Conservation (phyloP, 495 filamentous ascomycete genomes). For the Lepraria neglecta region DNA sequence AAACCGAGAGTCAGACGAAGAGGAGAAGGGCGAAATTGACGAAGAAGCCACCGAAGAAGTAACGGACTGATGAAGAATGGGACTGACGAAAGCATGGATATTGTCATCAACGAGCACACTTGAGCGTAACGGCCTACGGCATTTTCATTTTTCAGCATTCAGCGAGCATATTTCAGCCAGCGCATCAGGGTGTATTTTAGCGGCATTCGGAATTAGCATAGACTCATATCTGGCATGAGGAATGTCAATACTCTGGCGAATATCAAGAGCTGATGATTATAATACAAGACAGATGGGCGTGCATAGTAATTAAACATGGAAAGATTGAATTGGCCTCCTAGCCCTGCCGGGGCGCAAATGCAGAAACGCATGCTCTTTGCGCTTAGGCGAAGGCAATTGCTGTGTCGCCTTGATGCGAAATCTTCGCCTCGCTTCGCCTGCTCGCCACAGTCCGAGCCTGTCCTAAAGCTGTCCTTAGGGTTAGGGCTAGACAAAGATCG, state of each 20-base stretch:
- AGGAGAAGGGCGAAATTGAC: constrained; percentile 8
- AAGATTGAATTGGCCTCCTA: no score
- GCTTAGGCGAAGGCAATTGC: no score
- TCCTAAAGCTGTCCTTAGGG: not conserved
- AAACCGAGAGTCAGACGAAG: constrained; percentile 7
- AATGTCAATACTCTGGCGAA: no score
- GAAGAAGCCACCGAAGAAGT: constrained; percentile 16
- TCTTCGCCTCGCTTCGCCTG: no score
- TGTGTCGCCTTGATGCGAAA: no score
- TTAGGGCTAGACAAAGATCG: not conserved
- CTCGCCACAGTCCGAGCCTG: not conserved
- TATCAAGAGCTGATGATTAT: no score
- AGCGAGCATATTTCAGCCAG: not conserved
- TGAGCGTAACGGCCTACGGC: not conserved
- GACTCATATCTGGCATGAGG: no score
- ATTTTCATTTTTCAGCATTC: not conserved
- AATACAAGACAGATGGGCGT: no score
- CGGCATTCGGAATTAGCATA: not conserved
- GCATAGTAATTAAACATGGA: no score
- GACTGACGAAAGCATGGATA: not conserved
- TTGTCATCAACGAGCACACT: constrained; percentile 1
- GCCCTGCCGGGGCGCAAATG: no score
- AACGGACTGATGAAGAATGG: not conserved
- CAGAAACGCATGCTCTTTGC: no score
- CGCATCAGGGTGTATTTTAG: not conserved